These are phyloP conservation scores for Acaromyces ingoldii DNA, from an alignment of 1,284 basidiomycete species.

Conservation along the genomic window DNA sequence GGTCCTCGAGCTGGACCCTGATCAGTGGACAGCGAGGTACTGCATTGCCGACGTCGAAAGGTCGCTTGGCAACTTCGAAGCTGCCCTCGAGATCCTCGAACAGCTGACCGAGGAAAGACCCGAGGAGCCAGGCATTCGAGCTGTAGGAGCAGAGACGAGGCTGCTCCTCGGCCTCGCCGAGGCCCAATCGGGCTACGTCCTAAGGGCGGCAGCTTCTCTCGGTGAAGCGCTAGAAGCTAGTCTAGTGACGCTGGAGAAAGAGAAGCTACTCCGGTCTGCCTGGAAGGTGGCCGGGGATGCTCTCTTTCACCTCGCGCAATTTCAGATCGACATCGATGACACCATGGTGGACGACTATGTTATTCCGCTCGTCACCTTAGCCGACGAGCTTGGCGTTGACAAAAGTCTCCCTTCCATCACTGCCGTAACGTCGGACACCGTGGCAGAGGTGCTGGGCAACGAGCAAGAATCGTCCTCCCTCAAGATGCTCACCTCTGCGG, in stretches of 20 bases:
- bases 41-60: slow-evolving; percentile 80
- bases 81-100: slow-evolving; percentile 68
- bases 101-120: slow-evolving; percentile 61
- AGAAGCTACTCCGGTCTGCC: slow-evolving; percentile 52
- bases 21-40: slow-evolving; percentile 78
- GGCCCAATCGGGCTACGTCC: slow-evolving; percentile 64
- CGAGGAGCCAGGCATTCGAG: slow-evolving; percentile 63
- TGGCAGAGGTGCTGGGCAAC: not conserved
- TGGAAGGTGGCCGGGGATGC: slow-evolving; percentile 87
- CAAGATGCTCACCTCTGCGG: too few species aligned
- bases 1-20: slow-evolving; percentile 57
- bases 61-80: slow-evolving; percentile 69
- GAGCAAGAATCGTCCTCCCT: not conserved
- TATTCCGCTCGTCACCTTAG: slow-evolving; percentile 3
- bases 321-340: not conserved
- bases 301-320: slow-evolving; percentile 55
- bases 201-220: slow-evolving; percentile 71
- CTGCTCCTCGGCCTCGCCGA: slow-evolving; percentile 69
- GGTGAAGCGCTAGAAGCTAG: slow-evolving; percentile 61
- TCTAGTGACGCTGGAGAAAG: slow-evolving; percentile 59
- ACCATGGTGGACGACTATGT: slow-evolving; percentile 17
- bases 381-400: slow-evolving; percentile 16
- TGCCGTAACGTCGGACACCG: slow-evolving; percentile 15
- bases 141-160: slow-evolving; percentile 70
- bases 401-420: slow-evolving; percentile 31